Conservation (phyloP, 306 rosid species). For the Glycine soja region DNA sequence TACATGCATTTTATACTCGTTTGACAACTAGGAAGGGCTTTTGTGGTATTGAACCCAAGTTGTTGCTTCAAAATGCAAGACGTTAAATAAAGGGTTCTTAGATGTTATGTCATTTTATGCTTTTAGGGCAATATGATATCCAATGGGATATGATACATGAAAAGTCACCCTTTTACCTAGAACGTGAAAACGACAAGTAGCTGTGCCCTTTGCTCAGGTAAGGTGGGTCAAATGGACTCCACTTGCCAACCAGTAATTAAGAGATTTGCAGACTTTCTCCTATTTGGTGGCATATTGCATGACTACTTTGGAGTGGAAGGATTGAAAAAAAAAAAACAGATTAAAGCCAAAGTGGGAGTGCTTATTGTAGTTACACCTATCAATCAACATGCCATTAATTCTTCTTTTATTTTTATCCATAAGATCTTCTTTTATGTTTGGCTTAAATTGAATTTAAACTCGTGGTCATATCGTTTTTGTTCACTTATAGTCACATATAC, state of each 20-base stretch:
- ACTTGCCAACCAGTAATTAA: constrained; percentile 45
- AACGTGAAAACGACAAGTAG: constrained; percentile 52
- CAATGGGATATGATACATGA: constrained; percentile 45
- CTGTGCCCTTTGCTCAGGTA: constrained; percentile 37
- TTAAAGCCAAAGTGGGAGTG: background rate
- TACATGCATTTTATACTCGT: background rate
- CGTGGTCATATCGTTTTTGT: background rate
- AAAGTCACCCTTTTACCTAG: constrained; percentile 48
- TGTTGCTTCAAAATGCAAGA: constrained; percentile 32
- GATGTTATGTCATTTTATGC: constrained; percentile 46
- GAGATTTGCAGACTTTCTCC: constrained; percentile 34
- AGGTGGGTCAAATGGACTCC: constrained; percentile 45
- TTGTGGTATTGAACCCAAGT: constrained; percentile 26
- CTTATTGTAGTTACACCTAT: too few relatives aligned
- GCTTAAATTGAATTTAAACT: background rate
- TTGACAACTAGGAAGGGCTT: background rate
- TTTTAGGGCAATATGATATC: constrained; percentile 44
- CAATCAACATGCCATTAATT: constrained; percentile 4
- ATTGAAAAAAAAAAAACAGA: background rate
- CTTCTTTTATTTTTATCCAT: background rate
- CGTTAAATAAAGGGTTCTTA: constrained; percentile 39
- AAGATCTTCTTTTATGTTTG: background rate
- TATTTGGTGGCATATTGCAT: background rate
- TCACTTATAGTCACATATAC: background rate
- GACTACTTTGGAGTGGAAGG: background rate